phyloP scores from a whole-genome alignment of 495 filamentous ascomycete genomes.

The Tuber aestivum region DNA sequence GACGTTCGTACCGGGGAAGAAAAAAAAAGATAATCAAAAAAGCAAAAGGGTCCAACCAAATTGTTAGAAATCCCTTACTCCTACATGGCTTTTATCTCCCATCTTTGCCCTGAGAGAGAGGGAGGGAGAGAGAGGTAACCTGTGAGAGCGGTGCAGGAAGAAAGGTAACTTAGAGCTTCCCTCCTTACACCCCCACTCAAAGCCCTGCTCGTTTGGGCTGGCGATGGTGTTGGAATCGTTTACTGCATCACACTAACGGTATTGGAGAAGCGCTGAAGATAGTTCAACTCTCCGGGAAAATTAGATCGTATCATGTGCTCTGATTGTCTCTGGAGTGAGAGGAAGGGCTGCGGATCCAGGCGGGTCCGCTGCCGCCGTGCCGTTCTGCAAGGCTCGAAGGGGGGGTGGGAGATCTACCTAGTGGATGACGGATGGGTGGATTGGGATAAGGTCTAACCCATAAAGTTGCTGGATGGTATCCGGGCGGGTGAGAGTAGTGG shows the following conservation, averaged over 20 bases:
- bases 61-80: constrained; percentile 8
- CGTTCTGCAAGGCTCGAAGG: background rate
- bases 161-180: background rate
- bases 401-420: background rate
- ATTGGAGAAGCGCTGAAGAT: background rate
- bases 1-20: background rate
- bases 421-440: background rate
- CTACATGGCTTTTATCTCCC: background rate
- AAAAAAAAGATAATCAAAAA: background rate
- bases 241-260: background rate
- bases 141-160: background rate
- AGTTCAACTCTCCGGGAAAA: background rate
- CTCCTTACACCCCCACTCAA: background rate
- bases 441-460: background rate
- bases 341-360: background rate
- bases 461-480: background rate
- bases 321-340: background rate
- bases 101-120: background rate
- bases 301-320: background rate
- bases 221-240: background rate
- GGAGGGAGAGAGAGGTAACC: too few relatives aligned
- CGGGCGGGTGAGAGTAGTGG: background rate
- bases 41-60: background rate
- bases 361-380: background rate
- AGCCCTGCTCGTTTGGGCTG: background rate